Conservation (phyloP, 202 grass and related monocot genomes). For the Zoysia matrella region DNA sequence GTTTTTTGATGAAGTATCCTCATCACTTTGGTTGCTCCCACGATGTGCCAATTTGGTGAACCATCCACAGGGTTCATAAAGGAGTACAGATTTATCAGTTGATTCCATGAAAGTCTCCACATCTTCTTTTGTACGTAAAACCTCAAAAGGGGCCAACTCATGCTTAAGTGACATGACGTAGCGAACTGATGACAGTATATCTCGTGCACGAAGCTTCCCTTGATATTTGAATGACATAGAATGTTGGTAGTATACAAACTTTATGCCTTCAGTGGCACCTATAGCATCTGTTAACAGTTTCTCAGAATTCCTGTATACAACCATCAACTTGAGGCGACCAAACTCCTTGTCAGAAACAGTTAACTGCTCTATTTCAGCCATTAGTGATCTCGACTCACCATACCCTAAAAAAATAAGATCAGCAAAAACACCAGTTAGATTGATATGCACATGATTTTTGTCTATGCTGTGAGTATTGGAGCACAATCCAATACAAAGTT, state of each 20-base stretch:
- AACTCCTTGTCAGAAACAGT: slow-evolving; percentile 55
- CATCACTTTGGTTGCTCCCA: slow-evolving; percentile 56
- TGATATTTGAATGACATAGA: slow-evolving; percentile 79
- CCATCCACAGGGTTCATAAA: slow-evolving; percentile 94
- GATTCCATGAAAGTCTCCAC: slow-evolving; percentile 67
- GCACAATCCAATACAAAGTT: background rate
- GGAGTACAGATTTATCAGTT: slow-evolving; percentile 84
- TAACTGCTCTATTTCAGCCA: slow-evolving; percentile 65
- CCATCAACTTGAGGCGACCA: slow-evolving; percentile 72
- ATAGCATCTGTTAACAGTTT: slow-evolving; percentile 76
- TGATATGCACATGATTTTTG: background rate
- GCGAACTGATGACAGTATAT: slow-evolving; percentile 67
- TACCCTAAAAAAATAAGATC: slow-evolving; percentile 67
- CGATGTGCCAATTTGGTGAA: slow-evolving; percentile 60
- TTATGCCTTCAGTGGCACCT: slow-evolving; percentile 71
- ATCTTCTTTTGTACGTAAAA: slow-evolving; percentile 71
- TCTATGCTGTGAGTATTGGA: slow-evolving; percentile 1
- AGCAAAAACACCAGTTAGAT: slow-evolving; percentile 3
- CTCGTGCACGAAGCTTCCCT: slow-evolving; percentile 66
- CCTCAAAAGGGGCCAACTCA: slow-evolving; percentile 71
- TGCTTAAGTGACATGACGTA: slow-evolving; percentile 70
- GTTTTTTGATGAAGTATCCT: slow-evolving; percentile 48
- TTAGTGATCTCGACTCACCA: slow-evolving; percentile 85
- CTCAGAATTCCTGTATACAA: slow-evolving; percentile 81
- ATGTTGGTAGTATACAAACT: slow-evolving; percentile 69